These are phyloP conservation scores for Sedum album DNA, from an alignment of 164 flowering plant genomes.

Conservation along the genomic window DNA sequence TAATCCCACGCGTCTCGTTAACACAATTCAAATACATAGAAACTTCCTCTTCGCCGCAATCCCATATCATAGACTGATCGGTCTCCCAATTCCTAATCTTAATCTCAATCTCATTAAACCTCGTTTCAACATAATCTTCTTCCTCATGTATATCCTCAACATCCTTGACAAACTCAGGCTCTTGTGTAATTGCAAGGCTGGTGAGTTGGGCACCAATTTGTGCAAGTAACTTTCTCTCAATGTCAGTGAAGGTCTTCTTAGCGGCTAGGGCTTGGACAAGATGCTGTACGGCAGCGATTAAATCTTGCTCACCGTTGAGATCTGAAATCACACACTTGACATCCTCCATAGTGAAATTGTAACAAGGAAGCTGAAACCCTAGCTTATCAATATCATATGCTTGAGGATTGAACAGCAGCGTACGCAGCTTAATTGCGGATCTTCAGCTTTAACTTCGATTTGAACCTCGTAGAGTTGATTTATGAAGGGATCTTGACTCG, in stretches of 20 bases:
- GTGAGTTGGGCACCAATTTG: constrained; percentile 47
- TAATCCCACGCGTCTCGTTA: constrained; percentile 38
- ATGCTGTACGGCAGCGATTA: constrained; percentile 59
- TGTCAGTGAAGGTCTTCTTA: constrained; percentile 39
- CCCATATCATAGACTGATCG: constrained; percentile 74
- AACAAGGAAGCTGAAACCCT: constrained; percentile 6
- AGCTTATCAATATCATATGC: neutral
- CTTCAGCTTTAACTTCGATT: too few relatives aligned
- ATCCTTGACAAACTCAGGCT: constrained; percentile 14
- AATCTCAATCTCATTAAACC: constrained; percentile 30
- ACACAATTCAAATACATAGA: constrained; percentile 46
- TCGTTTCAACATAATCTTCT: constrained; percentile 23
- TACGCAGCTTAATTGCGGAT: too few relatives aligned
- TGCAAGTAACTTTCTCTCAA: constrained; percentile 38
- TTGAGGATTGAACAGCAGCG: too few relatives aligned
- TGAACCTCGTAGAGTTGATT: neutral
- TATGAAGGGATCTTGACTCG: too few relatives aligned
- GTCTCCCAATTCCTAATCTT: constrained; percentile 53
- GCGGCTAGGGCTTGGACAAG: constrained; percentile 48
- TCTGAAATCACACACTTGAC: constrained; percentile 15
- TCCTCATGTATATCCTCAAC: constrained; percentile 15
- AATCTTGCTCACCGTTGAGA: constrained; percentile 33
- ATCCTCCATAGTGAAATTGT: constrained; percentile 38
- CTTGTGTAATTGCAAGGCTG: constrained; percentile 19
- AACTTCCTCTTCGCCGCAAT: constrained; percentile 42